Base-by-base conservation (phyloP, 2,329 filamentous ascomycete genomes). In the Diaporthe ampelina region DNA sequence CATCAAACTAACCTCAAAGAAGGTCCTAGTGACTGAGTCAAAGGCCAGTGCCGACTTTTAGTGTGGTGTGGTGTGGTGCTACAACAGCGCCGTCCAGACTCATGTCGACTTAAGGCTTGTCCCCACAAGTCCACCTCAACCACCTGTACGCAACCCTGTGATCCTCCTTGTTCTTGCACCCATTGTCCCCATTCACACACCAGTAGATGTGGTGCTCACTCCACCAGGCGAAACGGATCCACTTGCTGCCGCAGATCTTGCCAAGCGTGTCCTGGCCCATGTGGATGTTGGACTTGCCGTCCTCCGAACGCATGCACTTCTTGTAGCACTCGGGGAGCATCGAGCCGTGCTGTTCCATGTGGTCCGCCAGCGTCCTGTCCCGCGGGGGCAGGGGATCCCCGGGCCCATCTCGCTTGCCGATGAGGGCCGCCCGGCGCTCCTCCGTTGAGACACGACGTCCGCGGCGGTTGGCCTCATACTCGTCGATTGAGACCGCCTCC, bases 221-320 rank as follows among this genome's bases (percentile, higher is more conserved):
- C 59, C 59, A 65, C 59, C 40, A 65, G 15, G 9, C 10, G 40
- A 65, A 65, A 2, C n/a, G 2, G 13, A 6, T 2, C 40, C 40
- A 65, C 29, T 65, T 65, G 1, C 8, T 13, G 1, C 59, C 59
- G 15, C 59, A 63, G 2, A 63, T 48, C 17, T 29, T 4, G 15
- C 59, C 59, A 2, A 63, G 40, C 17, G 40, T 32, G 17, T 63
- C 59, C 59, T 61, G 29, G 8, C 59, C 59, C 59, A 63, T 63
- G 24, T 63, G 59, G 1, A 63, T 63, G 9, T 1, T 4, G 0
- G 40, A 4, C 13, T 45, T 45, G 40, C 59, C 59, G 1, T 63
- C 59, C 24, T 32, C 24, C 4, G 24, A n/a, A 8, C 59, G 59
- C 37, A 63, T 29, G 40, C 59, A 63, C 2, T 32, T 63, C 59